Evolutionary conservation across 345 rosid genomes (phyloP).

Genomic region (Arabidopsis thaliana): DNA sequence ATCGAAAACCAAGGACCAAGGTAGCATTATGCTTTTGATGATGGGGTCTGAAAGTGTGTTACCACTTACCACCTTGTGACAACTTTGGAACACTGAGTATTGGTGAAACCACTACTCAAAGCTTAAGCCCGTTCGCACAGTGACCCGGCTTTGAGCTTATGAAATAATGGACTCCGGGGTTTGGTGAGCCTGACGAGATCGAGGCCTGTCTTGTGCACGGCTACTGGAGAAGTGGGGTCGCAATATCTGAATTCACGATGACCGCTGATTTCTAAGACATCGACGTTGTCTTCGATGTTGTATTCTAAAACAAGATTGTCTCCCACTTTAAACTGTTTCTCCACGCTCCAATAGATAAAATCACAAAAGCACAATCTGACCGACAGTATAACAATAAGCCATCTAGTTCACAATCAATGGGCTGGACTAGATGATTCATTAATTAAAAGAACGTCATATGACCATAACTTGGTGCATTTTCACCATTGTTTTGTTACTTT

Average conservation of each 20-base stretch:
- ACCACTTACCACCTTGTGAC: constrained; percentile 9
- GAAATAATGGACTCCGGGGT: background rate
- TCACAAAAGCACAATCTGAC: too few relatives aligned
- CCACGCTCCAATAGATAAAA: background rate
- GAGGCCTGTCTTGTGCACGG: background rate
- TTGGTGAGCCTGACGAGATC: constrained; percentile 5
- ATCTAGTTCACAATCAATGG: too few relatives aligned
- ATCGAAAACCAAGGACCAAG: background rate
- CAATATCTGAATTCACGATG: background rate
- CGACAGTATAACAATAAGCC: too few relatives aligned
- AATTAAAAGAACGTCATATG: too few relatives aligned
- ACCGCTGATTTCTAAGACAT: background rate
- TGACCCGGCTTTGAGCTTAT: background rate
- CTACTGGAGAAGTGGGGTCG: background rate
- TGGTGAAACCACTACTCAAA: background rate
- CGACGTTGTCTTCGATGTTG: background rate
- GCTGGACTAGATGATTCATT: too few relatives aligned
- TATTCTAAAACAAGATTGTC: background rate
- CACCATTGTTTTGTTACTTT: background rate
- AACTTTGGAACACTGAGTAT: background rate
- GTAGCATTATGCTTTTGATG: background rate
- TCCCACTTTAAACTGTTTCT: background rate
- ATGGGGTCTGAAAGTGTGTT: background rate
- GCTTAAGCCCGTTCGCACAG: background rate
- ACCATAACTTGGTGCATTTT: background rate